Evolutionary conservation across 345 rosid genomes (phyloP), one percentile per base, ranked within the genome.

Genomic region (Salix arbutifolia): DNA sequence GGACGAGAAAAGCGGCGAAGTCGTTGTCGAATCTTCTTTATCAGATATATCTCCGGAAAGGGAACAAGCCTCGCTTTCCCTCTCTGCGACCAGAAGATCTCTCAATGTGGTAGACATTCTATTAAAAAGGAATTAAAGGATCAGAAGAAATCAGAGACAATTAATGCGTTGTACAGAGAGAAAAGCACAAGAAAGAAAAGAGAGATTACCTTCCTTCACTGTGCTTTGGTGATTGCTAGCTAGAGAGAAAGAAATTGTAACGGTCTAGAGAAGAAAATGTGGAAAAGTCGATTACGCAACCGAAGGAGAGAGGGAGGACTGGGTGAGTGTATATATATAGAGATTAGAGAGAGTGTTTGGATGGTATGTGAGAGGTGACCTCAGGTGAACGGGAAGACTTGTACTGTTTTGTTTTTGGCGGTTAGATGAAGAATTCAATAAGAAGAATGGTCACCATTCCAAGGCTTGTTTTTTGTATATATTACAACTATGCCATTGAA

Each of bases 341-440:
- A 44, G 40, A 17, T n/a, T 10, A 38, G 40, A 70, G 21, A 48
- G 28, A 16, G 58, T 53, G 25, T 40, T 28, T 37, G 52, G 73
- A 26, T 40, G 25, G 67, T 37, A 35, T 21, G 14, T 21, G 64
- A 73, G 65, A 46, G 26, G 58, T 44, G 30, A 46, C 28, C 38
- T 72, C 75, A 62, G 79, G 77, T 76, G 74, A 61, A 37, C 16
- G 52, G 48, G 66, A 67, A 61, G 77, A 65, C 40, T n/a, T 58
- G 31, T 31, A 69, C 28, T 28, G 46, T 11, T 69, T 48, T 31
- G 69, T 16, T 83, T 83, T 73, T 83, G 80, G 85, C 83, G 76
- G 83, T 79, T 76, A 35, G 60, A 74, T 42, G 17, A 38, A 42
- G 80, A 73, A 79, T 76, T 83, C 78, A 76, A 83, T 58, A 44